Evolutionary conservation across 2,329 filamentous ascomycete species (phyloP).

Genomic region (Sporothrix sp.): DNA sequence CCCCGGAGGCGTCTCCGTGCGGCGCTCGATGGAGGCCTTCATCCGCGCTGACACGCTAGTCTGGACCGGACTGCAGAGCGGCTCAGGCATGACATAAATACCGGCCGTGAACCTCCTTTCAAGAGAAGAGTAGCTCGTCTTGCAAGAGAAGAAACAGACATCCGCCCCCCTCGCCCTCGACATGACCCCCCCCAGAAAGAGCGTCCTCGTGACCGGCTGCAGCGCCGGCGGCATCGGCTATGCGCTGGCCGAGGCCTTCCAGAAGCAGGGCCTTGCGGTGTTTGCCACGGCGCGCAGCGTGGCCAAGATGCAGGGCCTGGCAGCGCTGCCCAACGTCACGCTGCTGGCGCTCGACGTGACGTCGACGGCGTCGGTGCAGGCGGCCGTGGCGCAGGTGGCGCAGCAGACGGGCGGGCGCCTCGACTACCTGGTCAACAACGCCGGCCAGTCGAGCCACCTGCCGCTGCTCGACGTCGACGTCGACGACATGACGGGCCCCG

Average conservation of each 20-base stretch:
- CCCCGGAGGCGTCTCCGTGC: too few relatives aligned
- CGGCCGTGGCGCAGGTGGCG: constrained; percentile 14
- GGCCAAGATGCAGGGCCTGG: constrained; percentile 18
- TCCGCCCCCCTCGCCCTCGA: not conserved
- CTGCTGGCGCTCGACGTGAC: constrained; percentile 20
- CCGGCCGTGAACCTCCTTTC: too few relatives aligned
- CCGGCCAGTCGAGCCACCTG: constrained; percentile 21
- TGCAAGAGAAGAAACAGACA: too few relatives aligned
- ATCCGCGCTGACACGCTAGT: not conserved
- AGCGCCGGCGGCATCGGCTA: constrained; percentile 26
- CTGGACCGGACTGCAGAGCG: not conserved
- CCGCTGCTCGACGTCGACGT: constrained; percentile 29
- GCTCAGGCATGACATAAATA: too few relatives aligned
- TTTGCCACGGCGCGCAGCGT: constrained; percentile 24
- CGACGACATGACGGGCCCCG: constrained; percentile 23
- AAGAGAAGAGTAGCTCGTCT: too few relatives aligned
- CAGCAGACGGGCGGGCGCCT: constrained; percentile 20
- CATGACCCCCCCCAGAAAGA: not conserved
- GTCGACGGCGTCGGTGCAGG: constrained; percentile 19
- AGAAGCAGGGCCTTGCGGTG: constrained; percentile 22
- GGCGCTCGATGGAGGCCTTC: too few relatives aligned
- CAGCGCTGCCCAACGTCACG: constrained; percentile 17
- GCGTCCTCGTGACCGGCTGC: constrained; percentile 28
- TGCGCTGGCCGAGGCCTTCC: constrained; percentile 24
- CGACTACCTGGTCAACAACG: constrained; percentile 25